Conservation (phyloP, 2,329 filamentous ascomycete genomes). For the Moelleriella libera region DNA sequence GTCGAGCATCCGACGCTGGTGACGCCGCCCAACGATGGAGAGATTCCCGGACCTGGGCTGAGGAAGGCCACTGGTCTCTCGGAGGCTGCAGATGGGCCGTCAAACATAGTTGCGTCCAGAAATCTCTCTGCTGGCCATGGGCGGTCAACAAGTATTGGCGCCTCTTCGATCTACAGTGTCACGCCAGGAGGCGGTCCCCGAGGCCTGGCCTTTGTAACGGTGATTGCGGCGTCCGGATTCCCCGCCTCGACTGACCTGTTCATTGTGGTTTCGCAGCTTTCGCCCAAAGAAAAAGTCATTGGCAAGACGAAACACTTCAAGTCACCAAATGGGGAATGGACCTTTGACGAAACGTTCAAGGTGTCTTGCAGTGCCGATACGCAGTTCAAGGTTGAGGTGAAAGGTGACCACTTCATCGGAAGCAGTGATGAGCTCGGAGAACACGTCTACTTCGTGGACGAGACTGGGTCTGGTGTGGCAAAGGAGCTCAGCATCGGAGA, state of each 20-base stretch:
- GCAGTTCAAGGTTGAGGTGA: slow-evolving; percentile 75
- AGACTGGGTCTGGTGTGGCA: slow-evolving; percentile 51
- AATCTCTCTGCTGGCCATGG: slow-evolving; percentile 21
- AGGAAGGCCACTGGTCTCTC: slow-evolving; percentile 26
- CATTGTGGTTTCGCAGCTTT: slow-evolving; percentile 53
- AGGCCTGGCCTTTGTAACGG: slow-evolving; percentile 67
- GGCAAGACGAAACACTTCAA: slow-evolving; percentile 92
- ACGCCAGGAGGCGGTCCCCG: slow-evolving; percentile 45
- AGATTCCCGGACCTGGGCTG: slow-evolving; percentile 21
- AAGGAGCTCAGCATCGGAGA: slow-evolving; percentile 63
- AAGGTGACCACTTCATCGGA: slow-evolving; percentile 73
- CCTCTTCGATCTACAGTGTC: slow-evolving; percentile 52
- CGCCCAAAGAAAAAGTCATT: slow-evolving; percentile 60
- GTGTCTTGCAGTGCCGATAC: slow-evolving; percentile 65
- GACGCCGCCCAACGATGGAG: slow-evolving; percentile 15
- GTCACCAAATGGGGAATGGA: slow-evolving; percentile 47
- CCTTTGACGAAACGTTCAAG: slow-evolving; percentile 69
- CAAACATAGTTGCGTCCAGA: slow-evolving; percentile 11
- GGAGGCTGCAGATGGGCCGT: slow-evolving; percentile 15
- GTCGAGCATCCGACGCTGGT: slow-evolving; percentile 22
- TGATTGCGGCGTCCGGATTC: slow-evolving; percentile 68
- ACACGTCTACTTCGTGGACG: slow-evolving; percentile 80
- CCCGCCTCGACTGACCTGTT: slow-evolving; percentile 67
- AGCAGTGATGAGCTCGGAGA: slow-evolving; percentile 77
- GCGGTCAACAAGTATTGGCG: slow-evolving; percentile 45